Evolutionary conservation across 495 filamentous ascomycete genomes (phyloP).

Genomic region (Eremomyces bilateralis): DNA sequence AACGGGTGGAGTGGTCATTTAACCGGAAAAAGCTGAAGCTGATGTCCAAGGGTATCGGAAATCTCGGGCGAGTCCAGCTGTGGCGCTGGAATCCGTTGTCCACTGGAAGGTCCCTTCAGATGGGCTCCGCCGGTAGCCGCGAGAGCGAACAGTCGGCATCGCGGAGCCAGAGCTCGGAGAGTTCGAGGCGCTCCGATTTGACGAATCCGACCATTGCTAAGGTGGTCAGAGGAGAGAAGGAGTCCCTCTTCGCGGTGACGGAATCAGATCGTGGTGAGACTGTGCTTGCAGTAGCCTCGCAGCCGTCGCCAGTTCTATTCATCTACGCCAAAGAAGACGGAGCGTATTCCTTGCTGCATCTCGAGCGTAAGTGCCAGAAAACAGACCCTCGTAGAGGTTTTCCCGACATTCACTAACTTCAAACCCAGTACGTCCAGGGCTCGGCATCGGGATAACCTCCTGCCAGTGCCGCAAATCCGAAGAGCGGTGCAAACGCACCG

Average conservation of each 20-base stretch:
- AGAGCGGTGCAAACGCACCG: no score
- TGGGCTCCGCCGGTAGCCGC: no score
- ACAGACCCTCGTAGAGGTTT: background rate
- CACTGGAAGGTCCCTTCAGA: no score
- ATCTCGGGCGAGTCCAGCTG: no score
- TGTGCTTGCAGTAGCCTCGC: slow-evolving; percentile 1
- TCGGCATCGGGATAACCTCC: no score
- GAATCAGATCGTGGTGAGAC: slow-evolving; percentile 1
- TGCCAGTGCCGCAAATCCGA: no score
- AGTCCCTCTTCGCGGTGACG: slow-evolving; percentile 1
- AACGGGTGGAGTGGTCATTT: background rate
- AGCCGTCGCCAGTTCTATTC: slow-evolving; percentile 1
- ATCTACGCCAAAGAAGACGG: background rate
- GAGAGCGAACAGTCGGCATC: no score
- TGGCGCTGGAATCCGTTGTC: no score
- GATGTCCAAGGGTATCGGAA: slow-evolving; percentile 1
- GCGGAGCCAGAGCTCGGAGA: background rate
- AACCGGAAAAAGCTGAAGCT: slow-evolving; percentile 1
- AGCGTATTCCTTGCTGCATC: slow-evolving; percentile 1
- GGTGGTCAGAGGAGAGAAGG: no score
- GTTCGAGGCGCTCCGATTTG: slow-evolving; percentile 1
- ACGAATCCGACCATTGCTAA: no score
- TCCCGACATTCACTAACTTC: background rate
- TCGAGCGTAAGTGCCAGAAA: slow-evolving; percentile 1
- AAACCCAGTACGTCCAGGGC: slow-evolving; percentile 1